These are phyloP conservation scores for Mortierella sp. DNA, from an alignment of 371 early-diverging fungal species.

Conservation along the genomic window DNA sequence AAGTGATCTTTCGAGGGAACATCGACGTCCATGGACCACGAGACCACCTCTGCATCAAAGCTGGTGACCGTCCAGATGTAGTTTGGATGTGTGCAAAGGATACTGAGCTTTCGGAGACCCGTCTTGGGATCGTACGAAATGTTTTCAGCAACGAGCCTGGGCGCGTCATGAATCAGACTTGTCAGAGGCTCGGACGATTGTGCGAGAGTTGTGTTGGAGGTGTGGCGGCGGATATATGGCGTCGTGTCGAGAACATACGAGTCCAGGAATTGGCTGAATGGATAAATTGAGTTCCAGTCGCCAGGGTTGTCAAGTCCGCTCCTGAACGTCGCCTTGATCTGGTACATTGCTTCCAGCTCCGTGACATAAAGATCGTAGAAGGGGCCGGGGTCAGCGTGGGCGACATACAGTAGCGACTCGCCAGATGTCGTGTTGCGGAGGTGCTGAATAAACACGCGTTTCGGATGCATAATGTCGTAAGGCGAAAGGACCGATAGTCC, in stretches of 20 bases:
- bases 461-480: constrained; percentile 76
- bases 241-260: constrained; percentile 70
- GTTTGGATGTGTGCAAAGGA: constrained; percentile 66
- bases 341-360: constrained; percentile 60
- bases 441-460: constrained; percentile 74
- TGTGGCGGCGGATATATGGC: constrained; percentile 61
- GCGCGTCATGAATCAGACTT: constrained; percentile 58
- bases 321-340: constrained; percentile 56
- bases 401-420: constrained; percentile 68
- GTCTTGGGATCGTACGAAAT: constrained; percentile 63
- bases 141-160: constrained; percentile 61
- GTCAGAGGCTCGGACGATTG: constrained; percentile 33
- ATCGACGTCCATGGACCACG: constrained; percentile 72
- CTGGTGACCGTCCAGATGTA: constrained; percentile 78
- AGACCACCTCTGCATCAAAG: constrained; percentile 72
- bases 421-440: constrained; percentile 75
- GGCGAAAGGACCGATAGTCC: constrained; percentile 56
- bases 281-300: constrained; percentile 76
- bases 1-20: constrained; percentile 56
- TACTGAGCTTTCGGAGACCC: constrained; percentile 65
- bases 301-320: constrained; percentile 57
- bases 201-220: constrained; percentile 46
- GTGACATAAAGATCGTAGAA: constrained; percentile 64
- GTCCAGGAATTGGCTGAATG: constrained; percentile 78
- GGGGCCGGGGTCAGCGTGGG: constrained; percentile 76